Evolutionary conservation across 164 flowering plant genomes (phyloP), one percentile per base, ranked within the genome.

Genomic region (Liriodendron chinense): DNA sequence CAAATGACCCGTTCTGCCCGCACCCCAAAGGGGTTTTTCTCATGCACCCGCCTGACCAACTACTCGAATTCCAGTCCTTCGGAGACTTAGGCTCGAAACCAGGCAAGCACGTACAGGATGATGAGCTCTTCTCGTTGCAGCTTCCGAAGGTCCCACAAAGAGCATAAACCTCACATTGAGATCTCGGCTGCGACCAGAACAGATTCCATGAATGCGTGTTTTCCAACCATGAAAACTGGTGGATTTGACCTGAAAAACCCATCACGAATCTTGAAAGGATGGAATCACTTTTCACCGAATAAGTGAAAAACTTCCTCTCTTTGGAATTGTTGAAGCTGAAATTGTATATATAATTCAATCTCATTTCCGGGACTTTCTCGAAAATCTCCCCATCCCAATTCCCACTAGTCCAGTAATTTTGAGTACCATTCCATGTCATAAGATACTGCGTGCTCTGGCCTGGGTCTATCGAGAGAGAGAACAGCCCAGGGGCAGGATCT

Each of bases 321-420:
- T 65, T 6, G 23, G 25, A 53, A 7, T 67, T 18, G 7, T 26
- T 43, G 12, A 23, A 74, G 20, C n/a, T 72, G 56, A 28, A 16
- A 21, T 76, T 75, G 74, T 73, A 80, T 9, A 12, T 70, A 21
- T 21, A 69, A 1, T 1, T 22, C 7, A 1, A 18, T 67, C 67
- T 24, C 82, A 80, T 78, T 61, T 79, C 77, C 49, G 86, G 85
- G 3, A 83, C 77, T 20, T 5, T 81, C 73, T 57, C 66, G 2
- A 68, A 80, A 21, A 43, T 1, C 0, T 26, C 24, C 8, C 87
- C 89, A 57, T 50, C 53, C 73, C 73, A 50, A 20, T 24, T 7
- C 6, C 73, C 73, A 71, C 63, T 24, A 13, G 34, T 57, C 73
- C 73, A 71, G 63, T 71, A 71, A 20, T 50, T n/a, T 8, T 7